Conservation (phyloP, 495 filamentous ascomycete species). For the Aspergillus asperescens region DNA sequence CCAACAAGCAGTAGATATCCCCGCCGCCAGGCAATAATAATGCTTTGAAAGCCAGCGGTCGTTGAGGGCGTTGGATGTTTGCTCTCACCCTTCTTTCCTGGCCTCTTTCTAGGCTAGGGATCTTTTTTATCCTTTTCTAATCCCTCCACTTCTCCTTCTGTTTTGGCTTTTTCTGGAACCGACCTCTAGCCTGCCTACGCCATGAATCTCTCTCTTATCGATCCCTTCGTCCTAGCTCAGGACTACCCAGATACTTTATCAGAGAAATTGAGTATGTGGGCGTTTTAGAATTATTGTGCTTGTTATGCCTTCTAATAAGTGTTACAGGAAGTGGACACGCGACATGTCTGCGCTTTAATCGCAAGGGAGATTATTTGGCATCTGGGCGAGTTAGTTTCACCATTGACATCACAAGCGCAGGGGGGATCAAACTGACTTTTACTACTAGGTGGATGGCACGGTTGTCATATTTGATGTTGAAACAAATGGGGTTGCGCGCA, state of each 20-base stretch:
- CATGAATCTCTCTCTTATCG: slow-evolving; percentile 77
- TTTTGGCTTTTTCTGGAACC: background rate
- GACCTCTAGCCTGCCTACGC: background rate
- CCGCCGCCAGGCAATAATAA: slow-evolving; percentile 9
- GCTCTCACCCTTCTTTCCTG: slow-evolving; percentile 20
- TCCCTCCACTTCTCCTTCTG: background rate
- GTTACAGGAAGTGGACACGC: slow-evolving; percentile 56
- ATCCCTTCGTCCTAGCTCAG: slow-evolving; percentile 82
- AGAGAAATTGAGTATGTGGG: slow-evolving; percentile 65
- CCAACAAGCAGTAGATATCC: slow-evolving; percentile 9
- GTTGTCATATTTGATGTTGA: slow-evolving; percentile 96
- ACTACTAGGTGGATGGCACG: slow-evolving; percentile 68
- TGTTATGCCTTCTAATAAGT: background rate
- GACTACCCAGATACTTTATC: slow-evolving; percentile 89
- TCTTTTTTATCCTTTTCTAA: slow-evolving; percentile 5
- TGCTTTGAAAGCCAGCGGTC: slow-evolving; percentile 9
- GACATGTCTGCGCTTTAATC: slow-evolving; percentile 79
- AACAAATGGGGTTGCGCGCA: slow-evolving; percentile 90
- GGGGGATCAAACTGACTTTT: background rate
- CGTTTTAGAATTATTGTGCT: background rate
- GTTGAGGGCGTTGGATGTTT: slow-evolving; percentile 27
- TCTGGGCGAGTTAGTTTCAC: slow-evolving; percentile 67
- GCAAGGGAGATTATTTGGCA: slow-evolving; percentile 87
- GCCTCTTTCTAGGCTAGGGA: slow-evolving; percentile 31
- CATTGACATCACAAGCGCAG: slow-evolving; percentile 8